Evolutionary conservation across 1,139 yeast genomes (phyloP).

Genomic region (Sugiyamaella novakii): DNA sequence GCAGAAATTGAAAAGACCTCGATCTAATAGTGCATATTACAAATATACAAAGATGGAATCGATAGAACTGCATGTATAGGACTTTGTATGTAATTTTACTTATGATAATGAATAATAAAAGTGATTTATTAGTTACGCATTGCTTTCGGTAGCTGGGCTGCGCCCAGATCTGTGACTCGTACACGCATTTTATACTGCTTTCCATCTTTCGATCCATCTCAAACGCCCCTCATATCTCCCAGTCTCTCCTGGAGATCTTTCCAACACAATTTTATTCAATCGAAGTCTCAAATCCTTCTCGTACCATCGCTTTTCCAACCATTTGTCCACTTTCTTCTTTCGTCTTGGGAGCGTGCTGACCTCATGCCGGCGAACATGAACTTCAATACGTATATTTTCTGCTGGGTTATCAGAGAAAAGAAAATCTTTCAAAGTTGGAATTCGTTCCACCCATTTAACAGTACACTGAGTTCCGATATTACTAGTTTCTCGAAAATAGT

Average conservation of each 20-base stretch:
- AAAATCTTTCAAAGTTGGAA: constrained; percentile 23
- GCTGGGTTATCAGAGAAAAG: constrained; percentile 43
- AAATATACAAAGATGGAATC: no score
- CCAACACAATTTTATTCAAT: neutral
- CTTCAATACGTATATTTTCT: constrained; percentile 39
- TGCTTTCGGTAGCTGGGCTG: no score
- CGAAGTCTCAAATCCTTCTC: constrained; percentile 29
- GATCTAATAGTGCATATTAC: constrained; percentile 14
- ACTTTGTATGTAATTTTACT: constrained; percentile 10
- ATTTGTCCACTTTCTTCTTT: constrained; percentile 29
- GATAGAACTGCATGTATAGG: no score
- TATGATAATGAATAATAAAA: constrained; percentile 13
- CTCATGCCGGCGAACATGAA: constrained; percentile 54
- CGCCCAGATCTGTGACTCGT: no score
- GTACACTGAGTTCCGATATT: constrained; percentile 4
- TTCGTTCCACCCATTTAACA: constrained; percentile 24
- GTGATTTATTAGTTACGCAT: no score
- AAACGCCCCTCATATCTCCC: constrained; percentile 5
- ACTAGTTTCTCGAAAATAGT: constrained; percentile 35
- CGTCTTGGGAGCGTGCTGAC: constrained; percentile 55
- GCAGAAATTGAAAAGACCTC: constrained; percentile 52
- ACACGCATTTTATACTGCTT: no score
- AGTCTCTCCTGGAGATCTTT: constrained; percentile 1
- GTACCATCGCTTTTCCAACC: constrained; percentile 37
- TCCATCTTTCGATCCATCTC: constrained; percentile 7